Percentiles rank a stretch among this genome's conserved stretches.
phyloP scores from a whole-genome alignment of 352 stramenopile species.

The Aphanomyces astaci region DNA sequence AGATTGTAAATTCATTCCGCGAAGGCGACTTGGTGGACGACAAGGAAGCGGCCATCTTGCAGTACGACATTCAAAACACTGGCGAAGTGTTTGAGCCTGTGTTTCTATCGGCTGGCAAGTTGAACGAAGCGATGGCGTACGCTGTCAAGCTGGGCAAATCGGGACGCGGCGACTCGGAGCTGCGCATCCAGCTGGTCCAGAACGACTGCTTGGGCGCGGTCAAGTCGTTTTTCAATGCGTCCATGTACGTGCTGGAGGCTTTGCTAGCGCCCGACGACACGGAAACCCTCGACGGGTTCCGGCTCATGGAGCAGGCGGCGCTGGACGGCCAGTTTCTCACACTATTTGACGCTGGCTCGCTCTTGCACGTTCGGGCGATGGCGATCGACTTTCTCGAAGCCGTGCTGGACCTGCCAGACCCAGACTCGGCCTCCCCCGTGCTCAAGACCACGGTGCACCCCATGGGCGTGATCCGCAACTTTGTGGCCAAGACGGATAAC shows the following conservation, averaged over 20 bases:
- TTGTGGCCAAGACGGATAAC: conserved; percentile 80
- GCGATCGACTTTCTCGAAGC: conserved; percentile 70
- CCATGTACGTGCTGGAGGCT: conserved; percentile 60
- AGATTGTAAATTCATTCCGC: conserved; percentile 76
- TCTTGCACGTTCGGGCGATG: conserved; percentile 49
- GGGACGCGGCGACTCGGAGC: conserved; percentile 68
- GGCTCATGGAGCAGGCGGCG: conserved; percentile 62
- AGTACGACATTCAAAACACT: conserved; percentile 80
- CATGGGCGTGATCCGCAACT: conserved; percentile 80
- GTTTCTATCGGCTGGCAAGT: conserved; percentile 75
- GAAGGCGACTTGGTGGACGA: conserved; percentile 65
- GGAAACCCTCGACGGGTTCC: conserved; percentile 71
- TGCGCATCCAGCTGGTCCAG: conserved; percentile 66
- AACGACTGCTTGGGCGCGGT: conserved; percentile 75
- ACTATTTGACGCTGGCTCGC: conserved; percentile 62
- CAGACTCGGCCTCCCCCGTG: conserved; percentile 60
- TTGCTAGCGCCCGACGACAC: conserved; percentile 73
- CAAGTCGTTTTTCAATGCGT: conserved; percentile 76
- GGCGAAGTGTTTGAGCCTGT: conserved; percentile 81
- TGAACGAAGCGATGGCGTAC: conserved; percentile 64
- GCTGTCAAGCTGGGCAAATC: conserved; percentile 65
- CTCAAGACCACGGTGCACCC: conserved; percentile 60
- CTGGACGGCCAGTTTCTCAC: conserved; percentile 61
- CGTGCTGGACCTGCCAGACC: conserved; percentile 73
- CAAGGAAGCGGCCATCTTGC: conserved; percentile 66